Conservation (phyloP, 176 grass and related monocot genomes). For the Aegilops tauschii region DNA sequence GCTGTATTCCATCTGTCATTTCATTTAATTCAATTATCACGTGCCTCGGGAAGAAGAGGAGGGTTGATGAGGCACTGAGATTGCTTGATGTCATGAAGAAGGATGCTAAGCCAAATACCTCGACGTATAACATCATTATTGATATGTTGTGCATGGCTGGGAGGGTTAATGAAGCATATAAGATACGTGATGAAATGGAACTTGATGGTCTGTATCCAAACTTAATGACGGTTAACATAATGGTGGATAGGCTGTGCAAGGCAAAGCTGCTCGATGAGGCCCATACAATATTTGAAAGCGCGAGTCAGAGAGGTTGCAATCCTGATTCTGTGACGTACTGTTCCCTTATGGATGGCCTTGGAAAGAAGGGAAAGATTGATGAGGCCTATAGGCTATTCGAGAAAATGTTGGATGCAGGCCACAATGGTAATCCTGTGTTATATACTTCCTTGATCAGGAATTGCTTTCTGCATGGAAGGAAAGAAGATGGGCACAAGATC, state of each 20-base stretch:
- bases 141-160: slow-evolving; percentile 77
- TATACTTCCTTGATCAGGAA: slow-evolving; percentile 87
- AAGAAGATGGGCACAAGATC: slow-evolving; percentile 97
- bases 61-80: slow-evolving; percentile 56
- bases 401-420: slow-evolving; percentile 77
- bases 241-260: slow-evolving; percentile 96
- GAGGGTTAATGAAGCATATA: slow-evolving; percentile 68
- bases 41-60: slow-evolving; percentile 75
- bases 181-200: slow-evolving; percentile 78
- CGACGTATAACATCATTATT: slow-evolving; percentile 85
- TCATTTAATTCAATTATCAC: slow-evolving; percentile 93
- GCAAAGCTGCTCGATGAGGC: slow-evolving; percentile 71
- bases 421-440: slow-evolving; percentile 67
- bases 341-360: slow-evolving; percentile 88
- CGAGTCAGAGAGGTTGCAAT: slow-evolving; percentile 65
- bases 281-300: slow-evolving; percentile 68
- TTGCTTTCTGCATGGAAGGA: slow-evolving; percentile 90
- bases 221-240: slow-evolving; percentile 82
- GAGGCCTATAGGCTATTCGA: slow-evolving; percentile 85
- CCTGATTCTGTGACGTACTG: slow-evolving; percentile 77
- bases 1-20: slow-evolving; percentile 84
- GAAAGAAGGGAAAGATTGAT: slow-evolving; percentile 83
- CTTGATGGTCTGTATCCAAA: slow-evolving; percentile 74
- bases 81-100: slow-evolving; percentile 88
- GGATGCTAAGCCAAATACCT: slow-evolving; percentile 75